Base-by-base conservation (phyloP, 805 yeast genomes). In the Candida silvicultrix region DNA sequence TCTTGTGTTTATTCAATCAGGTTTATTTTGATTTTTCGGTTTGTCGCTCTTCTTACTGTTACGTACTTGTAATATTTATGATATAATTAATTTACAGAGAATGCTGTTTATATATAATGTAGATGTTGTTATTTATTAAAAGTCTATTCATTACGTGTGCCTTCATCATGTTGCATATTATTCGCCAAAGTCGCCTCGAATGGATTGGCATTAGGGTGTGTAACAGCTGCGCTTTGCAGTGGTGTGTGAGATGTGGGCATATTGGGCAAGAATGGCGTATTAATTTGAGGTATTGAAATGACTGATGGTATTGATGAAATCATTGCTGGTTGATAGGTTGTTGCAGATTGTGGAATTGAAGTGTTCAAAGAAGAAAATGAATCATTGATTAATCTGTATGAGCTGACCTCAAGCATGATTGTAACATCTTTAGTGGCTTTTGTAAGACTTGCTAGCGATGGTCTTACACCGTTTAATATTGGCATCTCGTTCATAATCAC, bases 401-500 rank as follows among this genome's bases (percentile, higher is more conserved):
- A 70, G 48, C 85, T 78, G 37, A 75, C 71, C 60, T 90, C 97
- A 38, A 90, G 67, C 54, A 87, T 72, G n/a, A 88, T 81, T 0
- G 97, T 89, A 15, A 92, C 85, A 58, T 92, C 98, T 58, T 92
- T 92, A 4, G 97, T 88, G 3, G 90, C 85, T 52, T 88, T 81
- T 0, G 97, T 90, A 48, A 92, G 69, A 34, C 81, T 78, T 0
- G 96, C 87, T 65, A 92, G 75, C 6, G 86, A 79, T 8, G 90
- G 82, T 47, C 96, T 70, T 6, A 84, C 83, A 46, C 87, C 96
- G 54, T 85, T 82, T 43, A 92, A 71, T 15, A 83, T 75, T 0
- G 95, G 90, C 47, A 89, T 71, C 52, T 87, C 97, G 45, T 78
- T 76, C 79, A 92, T 84, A 2, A 95, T 82, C 1, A 77, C 74